A percentile compares a stretch with the other conserved stretches of the same genome.
Evolutionary conservation across 2,329 filamentous ascomycete species (phyloP).

Genomic region (Ascosphaera apis): DNA sequence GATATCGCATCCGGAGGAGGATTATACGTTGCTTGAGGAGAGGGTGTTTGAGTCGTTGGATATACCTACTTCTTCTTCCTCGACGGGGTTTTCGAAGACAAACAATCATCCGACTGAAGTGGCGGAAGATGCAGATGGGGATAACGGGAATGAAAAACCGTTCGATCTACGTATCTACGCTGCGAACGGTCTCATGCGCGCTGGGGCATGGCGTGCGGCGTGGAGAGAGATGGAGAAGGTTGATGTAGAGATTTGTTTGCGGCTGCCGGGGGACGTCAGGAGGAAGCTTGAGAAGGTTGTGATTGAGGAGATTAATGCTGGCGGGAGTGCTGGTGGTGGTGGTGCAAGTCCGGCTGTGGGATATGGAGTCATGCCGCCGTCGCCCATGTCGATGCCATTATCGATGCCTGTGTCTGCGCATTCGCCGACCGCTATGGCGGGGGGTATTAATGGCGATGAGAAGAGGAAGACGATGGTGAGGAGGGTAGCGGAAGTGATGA

Average conservation of each 20-base stretch:
- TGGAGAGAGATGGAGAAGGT: constrained; percentile 99
- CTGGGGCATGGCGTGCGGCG: constrained; percentile 75
- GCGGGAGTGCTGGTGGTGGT: too few relatives aligned
- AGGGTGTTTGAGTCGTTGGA: constrained; percentile 33
- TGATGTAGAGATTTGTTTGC: constrained; percentile 71
- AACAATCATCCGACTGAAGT: too few relatives aligned
- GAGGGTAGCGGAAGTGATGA: too few relatives aligned
- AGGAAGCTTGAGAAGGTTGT: constrained; percentile 25
- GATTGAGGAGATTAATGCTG: constrained; percentile 23
- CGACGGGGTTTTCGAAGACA: constrained; percentile 8
- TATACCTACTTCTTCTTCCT: too few relatives aligned
- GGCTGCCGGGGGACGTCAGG: constrained; percentile 30
- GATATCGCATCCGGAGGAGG: constrained; percentile 38
- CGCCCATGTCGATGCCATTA: too few relatives aligned
- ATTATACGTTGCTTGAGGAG: constrained; percentile 40
- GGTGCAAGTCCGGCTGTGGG: too few relatives aligned
- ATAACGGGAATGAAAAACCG: constrained; percentile 21
- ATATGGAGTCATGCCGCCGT: too few relatives aligned
- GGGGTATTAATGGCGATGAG: too few relatives aligned
- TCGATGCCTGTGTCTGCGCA: too few relatives aligned
- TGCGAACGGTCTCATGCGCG: constrained; percentile 79
- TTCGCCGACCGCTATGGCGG: too few relatives aligned
- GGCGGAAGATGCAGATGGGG: constrained; percentile 6
- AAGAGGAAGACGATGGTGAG: too few relatives aligned
- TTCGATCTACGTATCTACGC: constrained; percentile 67